Evolutionary conservation across 2,329 filamentous ascomycete genomes (phyloP), one percentile per base, ranked within the genome.

Genomic region (Cladobotryum mycophilum): DNA sequence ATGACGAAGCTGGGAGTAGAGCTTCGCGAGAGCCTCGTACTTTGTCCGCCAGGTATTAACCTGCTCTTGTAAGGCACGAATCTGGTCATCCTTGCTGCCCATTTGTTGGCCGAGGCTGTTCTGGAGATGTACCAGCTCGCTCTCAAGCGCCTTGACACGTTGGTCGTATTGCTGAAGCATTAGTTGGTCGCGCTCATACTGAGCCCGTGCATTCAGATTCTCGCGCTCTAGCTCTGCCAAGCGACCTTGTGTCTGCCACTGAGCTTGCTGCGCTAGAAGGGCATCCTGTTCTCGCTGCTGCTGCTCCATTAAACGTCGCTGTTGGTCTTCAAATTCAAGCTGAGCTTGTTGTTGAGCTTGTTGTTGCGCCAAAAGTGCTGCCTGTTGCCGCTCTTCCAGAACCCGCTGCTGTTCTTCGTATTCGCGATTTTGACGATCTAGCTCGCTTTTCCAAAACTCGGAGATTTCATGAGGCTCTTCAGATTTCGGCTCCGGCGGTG

Each of bases 21-120:
- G 79, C 73, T 97, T 99, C 20, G 93, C 93, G 45, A 99, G 75
- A 1, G 92, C 88, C 68, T 99, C 93, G 64, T 99, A 99, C 70
- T 99, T 99, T 47, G 88, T 86, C 52, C 93, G 81, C 93, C 93
- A 99, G 0, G 91, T 96, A 69, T 96, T 96, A 57, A 97, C 87
- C 70, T 97, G 93, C 71, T 97, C 93, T 64, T 97, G 93, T 17
- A 99, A 75, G 2, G 93, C 85, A 20, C 85, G 79, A 60, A 99
- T 91, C 69, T 97, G 92, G 60, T 97, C 93, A 62, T 99, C 93
- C 66, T 91, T 95, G 65, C 91, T 96, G 35, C 79, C 73, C 47
- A 88, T 84, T 65, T 97, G 93, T 67, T 96, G 85, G 40, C 86
- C 85, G 60, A 88, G 86, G 66, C 90, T 96, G 59, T 78, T 81